Conservation (phyloP, 2,329 filamentous ascomycete genomes). For the Fusarium dimerum region DNA sequence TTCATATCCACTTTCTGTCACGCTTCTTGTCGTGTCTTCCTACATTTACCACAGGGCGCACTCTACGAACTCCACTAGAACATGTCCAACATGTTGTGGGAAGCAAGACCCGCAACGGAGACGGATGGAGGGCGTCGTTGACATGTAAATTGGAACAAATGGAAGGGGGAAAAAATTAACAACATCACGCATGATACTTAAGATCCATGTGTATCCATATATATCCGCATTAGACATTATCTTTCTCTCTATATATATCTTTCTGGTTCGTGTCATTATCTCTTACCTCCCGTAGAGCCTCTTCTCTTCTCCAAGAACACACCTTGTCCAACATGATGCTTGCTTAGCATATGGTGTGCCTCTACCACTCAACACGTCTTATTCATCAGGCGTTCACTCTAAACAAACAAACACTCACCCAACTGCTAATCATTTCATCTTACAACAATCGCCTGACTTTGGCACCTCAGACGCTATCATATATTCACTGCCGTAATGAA, state of each 20-base stretch:
- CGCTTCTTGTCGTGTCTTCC: too few species aligned
- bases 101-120: neutral
- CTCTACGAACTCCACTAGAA: neutral
- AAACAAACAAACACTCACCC: neutral
- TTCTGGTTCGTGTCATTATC: neutral
- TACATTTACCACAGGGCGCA: neutral
- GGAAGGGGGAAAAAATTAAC: too few species aligned
- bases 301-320: conserved; percentile 3
- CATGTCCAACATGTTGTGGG: neutral
- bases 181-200: too few species aligned
- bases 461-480: too few species aligned
- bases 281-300: neutral
- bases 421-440: neutral
- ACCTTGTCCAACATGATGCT: neutral
- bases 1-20: neutral
- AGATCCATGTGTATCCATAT: too few species aligned
- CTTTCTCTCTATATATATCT: neutral
- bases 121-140: neutral
- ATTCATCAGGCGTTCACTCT: neutral
- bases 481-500: too few species aligned
- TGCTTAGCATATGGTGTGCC: neutral
- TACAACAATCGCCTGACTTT: too few species aligned
- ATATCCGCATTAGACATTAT: too few species aligned
- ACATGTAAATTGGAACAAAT: neutral
- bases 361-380: neutral